Evolutionary conservation across 148 eudicot species (phyloP), one percentile per base, ranked within the genome.

Genomic region (Camellia japonica): DNA sequence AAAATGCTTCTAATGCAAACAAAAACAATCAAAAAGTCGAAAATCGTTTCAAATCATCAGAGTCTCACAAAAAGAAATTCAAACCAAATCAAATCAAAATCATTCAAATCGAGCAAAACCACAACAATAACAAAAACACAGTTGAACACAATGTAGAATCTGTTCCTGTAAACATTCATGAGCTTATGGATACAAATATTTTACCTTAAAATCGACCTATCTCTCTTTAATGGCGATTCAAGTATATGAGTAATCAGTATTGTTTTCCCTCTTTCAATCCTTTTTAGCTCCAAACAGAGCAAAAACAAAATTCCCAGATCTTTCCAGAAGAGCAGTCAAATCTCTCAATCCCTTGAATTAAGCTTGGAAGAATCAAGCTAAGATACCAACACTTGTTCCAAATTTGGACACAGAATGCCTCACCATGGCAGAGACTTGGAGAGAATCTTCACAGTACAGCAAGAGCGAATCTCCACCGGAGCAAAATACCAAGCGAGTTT

Each of bases 231-330:
- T n/a, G 41, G 43, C 74, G 58, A 19, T 71, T 71, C 38, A 30
- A 30, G 38, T 30, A 30, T 30, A 30, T 30, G 38, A 30, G 38
- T 30, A 30, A 30, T 30, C 58, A 2, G 15, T 7, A 15, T 15
- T 18, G n/a, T 46, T 3, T 70, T 6, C 8, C 14, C 77, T 58
- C 51, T 18, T 43, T 59, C 77, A 38, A 41, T 59, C 52, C 67
- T 59, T n/a, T 43, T 46, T 15, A 73, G 43, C 63, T 59, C 3
- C 51, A 73, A 54, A 73, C 77, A 42, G 16, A 75, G 67, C 10
- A 43, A 44, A 16, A 56, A 43, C 47, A 75, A 62, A 75, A 44
- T 15, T 20, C 71, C 70, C 49, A 63, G 70, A 76, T 63, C 68
- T 20, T 46, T 63, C 20, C 6, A 6, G 3, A 9, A 75, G 38